Evolutionary conservation across 495 filamentous ascomycete species (phyloP), one percentile per base, ranked within the genome.

Genomic region (Staphylotrichum tortipilum): DNA sequence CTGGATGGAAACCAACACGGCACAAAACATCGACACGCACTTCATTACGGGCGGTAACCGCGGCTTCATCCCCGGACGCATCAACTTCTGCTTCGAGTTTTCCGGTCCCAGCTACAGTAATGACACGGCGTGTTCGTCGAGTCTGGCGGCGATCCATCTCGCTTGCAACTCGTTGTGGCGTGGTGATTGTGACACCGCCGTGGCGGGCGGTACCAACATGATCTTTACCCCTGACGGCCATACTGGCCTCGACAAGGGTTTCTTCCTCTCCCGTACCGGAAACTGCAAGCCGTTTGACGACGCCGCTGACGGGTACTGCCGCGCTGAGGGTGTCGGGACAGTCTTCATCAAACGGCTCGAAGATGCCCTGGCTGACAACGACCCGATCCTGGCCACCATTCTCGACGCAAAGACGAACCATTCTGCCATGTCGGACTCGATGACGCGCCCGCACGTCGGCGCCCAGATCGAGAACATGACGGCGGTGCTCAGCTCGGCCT

Each of bases 71-170:
- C 86, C 88, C 0, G 88, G 86, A 1, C 75, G 88, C 7, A 86
- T 92, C 56, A 91, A 89, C 58, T 76, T 71, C 44, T 83, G 83
- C 59, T 88, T 90, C 66, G 86, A 87, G 44, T 91, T 91, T 60
- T 81, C 77, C 45, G 88, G 88, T 0, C 88, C 88, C 0, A 89
- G 84, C 51, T 80, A 83, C 59, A 84, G 75, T 50, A 73, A 90
- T 29, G 89, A 95, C 58, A 91, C 89, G 1, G 89, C 89, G n/a
- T 95, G 89, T 62, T 91, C 85, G 15, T 89, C 83, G 11, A 84
- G 81, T 57, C 69, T 88, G 11, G 83, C 86, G 8, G 85, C 84
- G 7, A 79, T 94, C 41, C 85, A 90, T 51, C 67, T 88, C 11
- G 88, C 88, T n/a, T 89, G 87, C 64, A 87, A 82, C 45, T 77